A percentile compares a stretch with the other conserved stretches of the same genome.
Evolutionary conservation across 495 filamentous ascomycete genomes (phyloP).

Genomic region (Penicillium bovifimosum): DNA sequence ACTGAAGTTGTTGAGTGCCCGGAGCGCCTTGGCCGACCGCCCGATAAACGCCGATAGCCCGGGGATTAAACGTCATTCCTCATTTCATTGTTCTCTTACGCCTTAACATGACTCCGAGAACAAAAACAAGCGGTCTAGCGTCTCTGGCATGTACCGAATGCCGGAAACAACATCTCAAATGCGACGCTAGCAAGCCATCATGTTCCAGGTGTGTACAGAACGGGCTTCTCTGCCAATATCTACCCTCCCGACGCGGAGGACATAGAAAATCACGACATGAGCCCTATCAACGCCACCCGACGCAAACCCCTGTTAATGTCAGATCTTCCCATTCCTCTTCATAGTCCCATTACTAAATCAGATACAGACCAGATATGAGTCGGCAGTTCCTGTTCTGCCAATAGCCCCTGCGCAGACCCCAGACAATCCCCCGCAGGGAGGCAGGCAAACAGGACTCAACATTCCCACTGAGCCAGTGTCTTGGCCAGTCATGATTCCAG

Average conservation of each 20-base stretch:
- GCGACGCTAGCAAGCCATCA: conserved; percentile 32
- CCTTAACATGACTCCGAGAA: conserved; percentile 14
- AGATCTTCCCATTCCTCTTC: background rate
- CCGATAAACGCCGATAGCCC: background rate
- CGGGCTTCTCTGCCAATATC: conserved; percentile 28
- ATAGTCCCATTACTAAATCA: background rate
- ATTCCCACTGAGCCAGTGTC: conserved; percentile 17
- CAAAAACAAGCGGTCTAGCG: conserved; percentile 21
- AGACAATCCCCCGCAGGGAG: conserved; percentile 15
- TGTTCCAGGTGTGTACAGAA: conserved; percentile 35
- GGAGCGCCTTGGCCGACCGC: background rate
- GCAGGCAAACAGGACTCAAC: conserved; percentile 3
- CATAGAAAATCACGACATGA: conserved; percentile 27
- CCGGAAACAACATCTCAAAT: conserved; percentile 42
- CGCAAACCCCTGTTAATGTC: conserved; percentile 10
- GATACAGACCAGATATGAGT: background rate
- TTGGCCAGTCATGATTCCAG: conserved; percentile 21
- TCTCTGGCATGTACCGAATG: conserved; percentile 41
- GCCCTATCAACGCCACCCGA: conserved; percentile 8
- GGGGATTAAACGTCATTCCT: conserved; percentile 1
- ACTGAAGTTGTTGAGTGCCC: background rate
- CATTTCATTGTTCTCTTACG: background rate
- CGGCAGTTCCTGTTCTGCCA: conserved; percentile 4
- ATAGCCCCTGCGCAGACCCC: conserved; percentile 7
- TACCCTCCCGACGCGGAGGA: conserved; percentile 37